Evolutionary conservation across 2,329 filamentous ascomycete species (phyloP), one percentile per base, ranked within the genome.

Genomic region (Claviceps humidiphila): DNA sequence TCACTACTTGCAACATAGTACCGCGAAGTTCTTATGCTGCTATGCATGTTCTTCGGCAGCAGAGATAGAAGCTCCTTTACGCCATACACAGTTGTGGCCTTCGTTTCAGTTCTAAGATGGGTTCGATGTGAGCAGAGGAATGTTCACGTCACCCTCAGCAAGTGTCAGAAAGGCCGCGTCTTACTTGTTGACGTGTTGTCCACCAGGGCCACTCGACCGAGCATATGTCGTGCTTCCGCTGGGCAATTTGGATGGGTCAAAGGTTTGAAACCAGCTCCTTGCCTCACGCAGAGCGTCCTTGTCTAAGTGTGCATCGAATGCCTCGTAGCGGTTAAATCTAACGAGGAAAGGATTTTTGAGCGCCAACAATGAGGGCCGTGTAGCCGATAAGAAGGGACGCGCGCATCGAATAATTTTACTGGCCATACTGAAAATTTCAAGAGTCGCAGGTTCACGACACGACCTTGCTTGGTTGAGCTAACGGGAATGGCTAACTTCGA

Each of bases 111-210:
- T 55, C 78, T 81, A 57, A 56, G 64, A 72, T 5, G 57, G 65
- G 7, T 14, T 22, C n/a, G 3, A 11, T 30, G 34, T 51, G 42
- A 51, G 49, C 22, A n/a, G 20, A n/a, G 20, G 16, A 30, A 17
- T 26, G 14, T 44, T 14, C 20, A 20, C 11, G 67, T 64, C 13
- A 69, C 70, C 47, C 60, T 8, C 16, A 24, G 7, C 13, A 4
- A 20, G 11, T 30, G 22, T 22, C 6, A 24, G 42, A 7, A 44
- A 34, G 30, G 9, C 9, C 8, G 9, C n/a, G 20, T 42, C 72
- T 51, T 59, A 81, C 78, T 81, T 82, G 60, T 82, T 82, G 37
- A 81, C 78, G 59, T 82, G 77, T 58, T 82, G 78, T 2, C 78
- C 78, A 13, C 78, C 78, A 2, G 78, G 78, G 0, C 78, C 78